Base-by-base conservation (phyloP, 1,284 basidiomycete genomes). In the Cutaneotrichosporon mucoides region DNA sequence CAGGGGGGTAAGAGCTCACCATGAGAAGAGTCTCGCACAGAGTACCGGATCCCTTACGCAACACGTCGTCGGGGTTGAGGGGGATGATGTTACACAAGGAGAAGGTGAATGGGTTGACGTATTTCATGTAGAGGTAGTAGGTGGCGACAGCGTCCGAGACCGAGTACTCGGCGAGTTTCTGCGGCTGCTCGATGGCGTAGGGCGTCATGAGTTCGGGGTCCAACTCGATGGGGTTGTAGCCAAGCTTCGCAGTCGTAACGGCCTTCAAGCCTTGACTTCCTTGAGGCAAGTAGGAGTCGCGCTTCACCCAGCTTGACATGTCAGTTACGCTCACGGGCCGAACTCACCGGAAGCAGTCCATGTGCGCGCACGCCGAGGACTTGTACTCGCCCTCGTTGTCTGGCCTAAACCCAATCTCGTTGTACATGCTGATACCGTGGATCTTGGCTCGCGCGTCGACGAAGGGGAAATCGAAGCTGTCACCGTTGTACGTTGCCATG, bases 111-210 rank as follows among this genome's bases (percentile, higher is more conserved):
- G 96, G 96, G 73, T 99, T 94, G 10, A 99, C 94, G 74, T 99
- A 99, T 91, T 99, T 99, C 96, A 99, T 99, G 82, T 99, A 99
- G 49, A 99, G 84, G 76, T 99, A 99, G 77, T 99, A 99, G 1
- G 96, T 99, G 24, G 96, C 96, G 5, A 99, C 96, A 1, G 96
- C 96, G 83, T 99, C 96, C 75, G 96, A 99, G 35, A 99, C 96
- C 68, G 96, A 99, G 79, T 99, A 99, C 72, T 95, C 90, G 0
- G 96, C 95, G 10, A 99, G 85, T 2, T 87, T 81, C 74, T 99
- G 94, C 0, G 96, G 96, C 70, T 96, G 92, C 72, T 99, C 96
- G 73, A 92, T 83, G 0, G 96, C 96, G 77, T 99, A 99, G 88
- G 96, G 96, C 24, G 96, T 99, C 96, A 99, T 99, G 45, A 99